Evolutionary conservation across 2,329 filamentous ascomycete genomes (phyloP).

Genomic region (Ilyonectria sp.): DNA sequence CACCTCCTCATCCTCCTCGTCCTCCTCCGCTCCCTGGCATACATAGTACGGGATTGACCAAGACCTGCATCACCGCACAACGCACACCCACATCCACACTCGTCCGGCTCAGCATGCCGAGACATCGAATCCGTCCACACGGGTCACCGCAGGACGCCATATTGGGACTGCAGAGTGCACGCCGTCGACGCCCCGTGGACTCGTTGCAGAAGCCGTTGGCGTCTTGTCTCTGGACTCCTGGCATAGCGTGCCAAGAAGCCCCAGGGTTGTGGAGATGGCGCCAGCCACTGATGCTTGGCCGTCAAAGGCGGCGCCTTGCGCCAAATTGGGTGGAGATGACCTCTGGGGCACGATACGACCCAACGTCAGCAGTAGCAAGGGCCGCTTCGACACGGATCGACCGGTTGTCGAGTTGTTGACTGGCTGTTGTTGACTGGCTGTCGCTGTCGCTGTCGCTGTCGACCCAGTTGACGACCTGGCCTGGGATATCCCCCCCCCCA

Average conservation of each 20-base stretch:
- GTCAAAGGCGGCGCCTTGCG: constrained; percentile 18
- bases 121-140: neutral
- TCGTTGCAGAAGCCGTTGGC: constrained; percentile 24
- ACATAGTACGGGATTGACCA: neutral
- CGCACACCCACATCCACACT: neutral
- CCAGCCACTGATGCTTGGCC: constrained; percentile 24
- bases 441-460: neutral
- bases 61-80: neutral
- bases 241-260: constrained; percentile 6
- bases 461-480: neutral
- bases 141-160: neutral
- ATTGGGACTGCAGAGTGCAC: neutral
- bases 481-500: neutral
- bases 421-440: constrained; percentile 8
- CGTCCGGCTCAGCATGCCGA: neutral
- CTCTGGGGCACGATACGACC: constrained; percentile 9
- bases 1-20: too few relatives aligned
- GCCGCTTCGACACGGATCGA: constrained; percentile 14
- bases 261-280: constrained; percentile 13
- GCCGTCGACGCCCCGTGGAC: constrained; percentile 24
- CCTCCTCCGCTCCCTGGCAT: neutral
- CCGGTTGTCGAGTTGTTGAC: neutral
- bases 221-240: neutral
- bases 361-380: constrained; percentile 30
- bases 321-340: constrained; percentile 17